Conservation (phyloP, 371 early-diverging fungal species). For the Mortierella sp. region DNA sequence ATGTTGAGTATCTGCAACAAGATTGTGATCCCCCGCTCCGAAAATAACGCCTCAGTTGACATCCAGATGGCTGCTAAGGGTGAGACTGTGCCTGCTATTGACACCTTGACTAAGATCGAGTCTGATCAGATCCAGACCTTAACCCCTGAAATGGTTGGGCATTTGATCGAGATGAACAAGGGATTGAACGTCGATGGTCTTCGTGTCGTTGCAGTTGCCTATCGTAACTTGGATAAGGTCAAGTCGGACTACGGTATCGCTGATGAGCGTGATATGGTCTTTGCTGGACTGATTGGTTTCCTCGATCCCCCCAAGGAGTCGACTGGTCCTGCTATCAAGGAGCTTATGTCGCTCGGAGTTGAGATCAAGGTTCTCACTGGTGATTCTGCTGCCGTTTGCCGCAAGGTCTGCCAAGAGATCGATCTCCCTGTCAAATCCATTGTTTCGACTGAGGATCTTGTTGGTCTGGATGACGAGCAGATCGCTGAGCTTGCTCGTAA, state of each 20-base stretch:
- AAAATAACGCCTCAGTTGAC: constrained; percentile 3
- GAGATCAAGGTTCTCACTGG: constrained; percentile 58
- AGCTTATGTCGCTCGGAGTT: constrained; percentile 37
- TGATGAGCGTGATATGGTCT: constrained; percentile 52
- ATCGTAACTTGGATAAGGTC: constrained; percentile 25
- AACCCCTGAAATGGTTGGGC: constrained; percentile 24
- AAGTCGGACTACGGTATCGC: constrained; percentile 23
- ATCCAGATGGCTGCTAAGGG: constrained; percentile 17
- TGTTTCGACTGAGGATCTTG: constrained; percentile 47
- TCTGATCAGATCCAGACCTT: constrained; percentile 23
- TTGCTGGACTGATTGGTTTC: constrained; percentile 55
- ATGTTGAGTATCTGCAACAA: constrained; percentile 51
- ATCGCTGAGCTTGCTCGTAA: constrained; percentile 38
- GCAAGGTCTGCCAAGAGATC: constrained; percentile 53
- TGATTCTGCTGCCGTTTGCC: constrained; percentile 55
- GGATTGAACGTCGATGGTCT: constrained; percentile 51
- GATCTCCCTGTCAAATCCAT: constrained; percentile 55
- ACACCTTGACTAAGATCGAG: constrained; percentile 11
- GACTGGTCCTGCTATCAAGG: constrained; percentile 49
- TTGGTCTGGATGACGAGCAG: constrained; percentile 42
- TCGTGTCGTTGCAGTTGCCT: constrained; percentile 56
- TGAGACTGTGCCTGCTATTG: constrained; percentile 2
- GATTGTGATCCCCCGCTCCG: constrained; percentile 29
- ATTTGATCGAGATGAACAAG: constrained; percentile 34
- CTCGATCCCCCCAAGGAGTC: constrained; percentile 56